Evolutionary conservation across 148 eudicot genomes (phyloP).

Genomic region (Cornus kousa): DNA sequence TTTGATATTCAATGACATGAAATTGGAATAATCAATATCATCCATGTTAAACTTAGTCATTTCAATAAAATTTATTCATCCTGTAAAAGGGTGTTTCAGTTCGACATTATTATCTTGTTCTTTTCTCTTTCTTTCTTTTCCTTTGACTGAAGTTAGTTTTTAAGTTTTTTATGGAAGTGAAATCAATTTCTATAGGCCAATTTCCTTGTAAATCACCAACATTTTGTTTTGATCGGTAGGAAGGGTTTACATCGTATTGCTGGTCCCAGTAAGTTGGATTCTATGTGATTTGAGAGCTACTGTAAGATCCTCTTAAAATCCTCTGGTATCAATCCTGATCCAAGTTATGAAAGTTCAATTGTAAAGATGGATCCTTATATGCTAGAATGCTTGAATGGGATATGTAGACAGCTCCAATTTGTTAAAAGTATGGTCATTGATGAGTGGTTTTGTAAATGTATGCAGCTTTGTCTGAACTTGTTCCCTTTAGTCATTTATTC

Average conservation of each 20-base stretch:
- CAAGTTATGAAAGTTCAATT: neutral
- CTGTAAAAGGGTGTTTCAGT: neutral
- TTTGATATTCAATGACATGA: constrained; percentile 5
- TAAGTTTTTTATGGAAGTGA: too few relatives aligned
- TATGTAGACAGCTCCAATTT: neutral
- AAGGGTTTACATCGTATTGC: too few relatives aligned
- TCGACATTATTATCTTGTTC: neutral
- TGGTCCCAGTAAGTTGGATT: too few relatives aligned
- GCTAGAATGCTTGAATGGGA: neutral
- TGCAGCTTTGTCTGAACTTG: neutral
- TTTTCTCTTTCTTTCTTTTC: neutral
- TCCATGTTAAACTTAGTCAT: neutral
- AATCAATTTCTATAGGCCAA: too few relatives aligned
- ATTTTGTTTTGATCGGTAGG: too few relatives aligned
- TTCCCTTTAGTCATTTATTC: constrained; percentile 1
- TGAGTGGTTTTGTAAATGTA: neutral
- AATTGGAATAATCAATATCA: neutral
- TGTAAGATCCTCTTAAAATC: too few relatives aligned
- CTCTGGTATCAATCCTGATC: too few relatives aligned
- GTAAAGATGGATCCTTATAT: neutral
- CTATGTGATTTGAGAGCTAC: too few relatives aligned
- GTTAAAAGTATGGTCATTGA: constrained; percentile 5
- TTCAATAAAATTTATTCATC: neutral
- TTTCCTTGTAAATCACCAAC: too few relatives aligned
- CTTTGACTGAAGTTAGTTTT: too few relatives aligned